phyloP scores from a whole-genome alignment of 352 stramenopile species.

The Phytophthora multivora region DNA sequence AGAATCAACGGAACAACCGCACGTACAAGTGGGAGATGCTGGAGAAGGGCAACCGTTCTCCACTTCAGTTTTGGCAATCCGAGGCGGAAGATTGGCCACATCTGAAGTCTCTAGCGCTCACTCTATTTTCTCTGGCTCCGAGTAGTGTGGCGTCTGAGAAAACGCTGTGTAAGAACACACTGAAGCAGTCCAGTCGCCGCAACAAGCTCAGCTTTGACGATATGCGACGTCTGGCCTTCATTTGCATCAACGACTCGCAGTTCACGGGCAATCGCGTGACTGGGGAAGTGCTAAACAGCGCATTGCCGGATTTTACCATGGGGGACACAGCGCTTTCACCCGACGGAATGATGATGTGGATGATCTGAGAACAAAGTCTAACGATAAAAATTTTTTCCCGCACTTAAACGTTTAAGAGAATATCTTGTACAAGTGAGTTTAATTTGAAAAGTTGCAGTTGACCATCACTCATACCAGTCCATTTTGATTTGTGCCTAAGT shows the following conservation, averaged over 20 bases:
- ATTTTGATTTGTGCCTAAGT: no score
- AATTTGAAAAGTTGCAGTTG: no score
- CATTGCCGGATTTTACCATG: conserved; percentile 74
- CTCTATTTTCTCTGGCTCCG: conserved; percentile 77
- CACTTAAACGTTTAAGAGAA: no score
- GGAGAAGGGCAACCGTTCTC: conserved; percentile 77
- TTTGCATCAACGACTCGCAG: conserved; percentile 84
- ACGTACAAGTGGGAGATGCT: conserved; percentile 89
- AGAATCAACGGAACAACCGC: conserved; percentile 78
- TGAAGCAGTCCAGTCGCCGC: conserved; percentile 65
- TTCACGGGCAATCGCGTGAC: conserved; percentile 57
- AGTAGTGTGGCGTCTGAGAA: conserved; percentile 79
- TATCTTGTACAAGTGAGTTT: no score
- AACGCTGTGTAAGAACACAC: conserved; percentile 64
- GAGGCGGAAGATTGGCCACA: conserved; percentile 82
- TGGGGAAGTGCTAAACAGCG: conserved; percentile 56
- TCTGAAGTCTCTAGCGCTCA: conserved; percentile 73
- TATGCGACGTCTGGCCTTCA: conserved; percentile 78
- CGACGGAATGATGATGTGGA: conserved; percentile 89
- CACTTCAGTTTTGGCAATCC: conserved; percentile 81
- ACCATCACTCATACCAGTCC: no score
- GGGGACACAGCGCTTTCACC: conserved; percentile 68
- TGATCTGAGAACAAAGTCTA: conserved; percentile 58
- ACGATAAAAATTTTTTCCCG: no score
- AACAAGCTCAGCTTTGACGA: conserved; percentile 81